Base-by-base conservation (phyloP, 2,329 filamentous ascomycete species). In the Phialophora macrospora region DNA sequence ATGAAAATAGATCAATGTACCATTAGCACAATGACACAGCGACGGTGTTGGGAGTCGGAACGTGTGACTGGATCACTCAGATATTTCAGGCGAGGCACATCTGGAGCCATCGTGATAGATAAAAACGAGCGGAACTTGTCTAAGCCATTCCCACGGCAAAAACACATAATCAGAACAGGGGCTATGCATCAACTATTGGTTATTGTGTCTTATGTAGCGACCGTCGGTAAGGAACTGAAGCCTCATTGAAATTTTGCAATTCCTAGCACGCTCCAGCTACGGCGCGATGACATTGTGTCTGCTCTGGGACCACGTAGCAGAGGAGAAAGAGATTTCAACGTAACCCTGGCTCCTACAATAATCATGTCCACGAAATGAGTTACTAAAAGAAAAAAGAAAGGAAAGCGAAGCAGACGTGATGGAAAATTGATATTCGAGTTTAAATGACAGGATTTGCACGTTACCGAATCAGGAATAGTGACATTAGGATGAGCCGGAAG, bases 211-310 rank as follows among this genome's bases (percentile, higher is more conserved):
- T 44, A 81, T 88, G 85, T 88, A 80, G 85, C 84, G 78, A 78
- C 83, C 85, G 84, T 88, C 81, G 84, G 85, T 88, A 88, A 88
- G 85, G 86, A 87, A 86, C 84, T 77, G 77, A 78, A 80, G 81
- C 80, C 76, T 87, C 83, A 87, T 85, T 72, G 81, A 80, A 73
- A 77, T 66, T 66, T 59, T 54, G 64, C 46, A 68, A 70, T 64
- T 71, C 83, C 81, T 87, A 82, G 79, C 82, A 78, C 79, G 84
- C 84, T 88, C 86, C 86, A 89, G 85, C 85, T 88, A 85, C 84
- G 84, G 82, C 76, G 76, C 75, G 77, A 62, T 48, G 59, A 62
- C 38, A 30, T 72, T 26, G 49, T 72, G 77, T 67, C 79, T 84
- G 78, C 76, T 88, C 85, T 88, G 75, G 85, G 83, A 81, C 74